phyloP scores from a whole-genome alignment of 2,329 filamentous ascomycete genomes.

The Stagonosporopsis tanaceti region DNA sequence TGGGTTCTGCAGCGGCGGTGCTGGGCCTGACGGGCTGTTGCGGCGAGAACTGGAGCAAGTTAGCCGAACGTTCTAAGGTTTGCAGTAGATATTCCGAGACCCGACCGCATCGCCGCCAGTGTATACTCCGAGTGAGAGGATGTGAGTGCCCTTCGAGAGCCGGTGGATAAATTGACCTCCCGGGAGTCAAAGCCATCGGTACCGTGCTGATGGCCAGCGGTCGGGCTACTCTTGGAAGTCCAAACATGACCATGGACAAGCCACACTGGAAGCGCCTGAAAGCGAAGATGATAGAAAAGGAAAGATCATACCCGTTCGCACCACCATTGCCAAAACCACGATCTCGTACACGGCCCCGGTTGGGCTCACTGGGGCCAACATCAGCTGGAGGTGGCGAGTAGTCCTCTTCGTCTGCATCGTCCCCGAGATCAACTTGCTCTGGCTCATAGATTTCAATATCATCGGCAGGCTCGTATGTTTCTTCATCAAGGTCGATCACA shows the following conservation, averaged over 20 bases:
- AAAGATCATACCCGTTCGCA: slow-evolving; percentile 43
- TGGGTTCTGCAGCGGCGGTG: slow-evolving; percentile 54
- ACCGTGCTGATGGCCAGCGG: not conserved
- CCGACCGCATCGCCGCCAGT: not conserved
- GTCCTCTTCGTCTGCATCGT: slow-evolving; percentile 52
- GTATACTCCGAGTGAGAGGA: not conserved
- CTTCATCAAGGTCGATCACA: slow-evolving; percentile 49
- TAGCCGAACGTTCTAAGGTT: not conserved
- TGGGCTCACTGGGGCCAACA: slow-evolving; percentile 37
- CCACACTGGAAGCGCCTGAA: slow-evolving; percentile 9
- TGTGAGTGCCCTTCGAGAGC: not conserved
- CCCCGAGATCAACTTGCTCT: slow-evolving; percentile 36
- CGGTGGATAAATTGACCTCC: not conserved
- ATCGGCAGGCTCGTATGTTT: slow-evolving; percentile 50
- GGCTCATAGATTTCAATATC: slow-evolving; percentile 51
- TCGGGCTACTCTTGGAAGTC: not conserved
- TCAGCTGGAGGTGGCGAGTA: slow-evolving; percentile 58
- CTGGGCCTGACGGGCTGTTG: slow-evolving; percentile 55
- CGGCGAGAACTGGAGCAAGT: slow-evolving; percentile 39
- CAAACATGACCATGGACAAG: not conserved
- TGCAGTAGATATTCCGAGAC: not conserved
- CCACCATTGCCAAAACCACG: slow-evolving; percentile 29
- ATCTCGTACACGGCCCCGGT: slow-evolving; percentile 36
- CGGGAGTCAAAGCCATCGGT: too few species aligned
- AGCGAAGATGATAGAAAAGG: slow-evolving; percentile 23